Evolutionary conservation across 2,329 filamentous ascomycete species (phyloP), one percentile per base, ranked within the genome.

Genomic region (Salinomyces thailandicus): DNA sequence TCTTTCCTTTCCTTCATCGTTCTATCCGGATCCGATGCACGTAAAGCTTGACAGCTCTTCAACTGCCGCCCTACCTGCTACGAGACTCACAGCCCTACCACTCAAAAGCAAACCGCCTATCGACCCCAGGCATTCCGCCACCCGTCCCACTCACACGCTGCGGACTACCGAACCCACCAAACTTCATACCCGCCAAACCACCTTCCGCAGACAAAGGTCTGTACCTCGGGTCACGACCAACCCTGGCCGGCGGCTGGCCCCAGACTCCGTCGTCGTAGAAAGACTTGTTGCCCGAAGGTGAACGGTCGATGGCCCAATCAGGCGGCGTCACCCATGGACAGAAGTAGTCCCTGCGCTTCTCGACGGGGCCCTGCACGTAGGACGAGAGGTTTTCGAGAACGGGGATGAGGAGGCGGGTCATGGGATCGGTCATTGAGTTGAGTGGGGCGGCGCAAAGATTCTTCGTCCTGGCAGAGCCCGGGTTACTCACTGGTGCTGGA

Each of bases 381-480:
- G 57, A 55, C 5, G 53, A 52, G 2, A 68, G 52, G 19, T 57
- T 64, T 43, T 67, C 63, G 33, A 62, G 58, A 8, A 67, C 43
- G 2, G 61, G 57, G 5, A 66, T 54, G 35, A 67, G 59, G 3
- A 61, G 38, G 22, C 54, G 56, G 13, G 58, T 62, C 14, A 57
- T 56, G 12, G 43, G 38, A 24, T 31, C 33, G n/a, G 24, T 43
- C 30, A 13, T 15, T 13, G 9, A 57, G 5, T 4, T 27, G n/a
- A n/a, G n/a, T n/a, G n/a, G n/a, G n/a, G n/a, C n/a, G n/a, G n/a
- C n/a, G n/a, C n/a, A n/a, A n/a, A n/a, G n/a, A n/a, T 16, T 12
- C 9, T 5, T 9, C 13, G 14, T 27, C 5, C 14, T 15, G 7
- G 14, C 11, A 8, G 14, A 15, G 27, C 11, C 14, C 8, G 27